Evolutionary conservation across 73 alveolate species (phyloP), one percentile per base, ranked within the genome.

Genomic region (Paramecium pentaurelia): DNA sequence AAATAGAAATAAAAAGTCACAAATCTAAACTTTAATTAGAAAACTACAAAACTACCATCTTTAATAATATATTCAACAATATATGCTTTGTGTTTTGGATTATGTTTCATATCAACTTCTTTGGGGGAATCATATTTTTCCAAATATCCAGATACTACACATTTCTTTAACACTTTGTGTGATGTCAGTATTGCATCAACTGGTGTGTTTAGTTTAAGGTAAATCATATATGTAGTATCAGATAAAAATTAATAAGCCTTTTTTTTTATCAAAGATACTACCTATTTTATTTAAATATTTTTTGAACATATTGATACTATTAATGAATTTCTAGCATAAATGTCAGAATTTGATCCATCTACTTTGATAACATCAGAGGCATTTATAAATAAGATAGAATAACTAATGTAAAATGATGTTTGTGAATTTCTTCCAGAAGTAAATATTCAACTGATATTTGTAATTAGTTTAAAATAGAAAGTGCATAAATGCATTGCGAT

Each of bases 401-500:
- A 80, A 25, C 49, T 80, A 4, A 40, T 80, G 73, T 14, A 80
- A 47, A 16, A n/a, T 18, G 91, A 80, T 80, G 91, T 80, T 6
- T 80, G 91, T 47, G 22, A 22, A 42, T 80, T 80, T 44, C 71
- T 80, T 10, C 91, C 75, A 3, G 49, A 80, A 22, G 91, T 64
- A 64, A 32, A 6, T 64, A 12, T 32, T 28, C 10, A 6, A 40
- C 2, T 8, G 8, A 28, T 2, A 2, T 32, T 64, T 14, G 3
- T 4, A 18, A 18, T 27, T 64, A 64, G 84, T 64, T 14, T 27
- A 80, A 80, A 22, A 38, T 14, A 73, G 91, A 40, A 28, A 32
- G 36, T 32, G 91, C 91, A 2, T 45, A 80, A 44, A 25, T 64
- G 49, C 75, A 80, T 80, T 80, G 91, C 18, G 91, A 80, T 80